Evolutionary conservation across 345 rosid species (phyloP), one percentile per base, ranked within the genome.

Genomic region (Eucalyptus marginata): DNA sequence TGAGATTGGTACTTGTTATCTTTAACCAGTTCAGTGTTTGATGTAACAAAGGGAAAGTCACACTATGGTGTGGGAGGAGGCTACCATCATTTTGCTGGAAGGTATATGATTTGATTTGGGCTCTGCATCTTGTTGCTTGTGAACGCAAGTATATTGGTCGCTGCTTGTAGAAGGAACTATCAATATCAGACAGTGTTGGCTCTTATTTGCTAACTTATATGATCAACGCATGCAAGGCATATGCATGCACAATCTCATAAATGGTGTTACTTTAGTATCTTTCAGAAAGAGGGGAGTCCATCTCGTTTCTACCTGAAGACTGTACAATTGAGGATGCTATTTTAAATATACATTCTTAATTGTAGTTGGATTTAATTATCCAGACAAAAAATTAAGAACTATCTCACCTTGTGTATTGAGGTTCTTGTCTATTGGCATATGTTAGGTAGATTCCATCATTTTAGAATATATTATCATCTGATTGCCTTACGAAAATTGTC

Each of bases 11-110:
- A 31, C 56, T 20, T 90, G 43, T 49, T 80, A 40, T 43, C 62
- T 90, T 86, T 88, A 83, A 87, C 84, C 94, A 98, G 99, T 88
- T 97, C 99, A 49, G 99, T 97, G 88, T 98, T 96, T 91, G 99
- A 98, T 89, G 99, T 98, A 68, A 94, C 95, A 3, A 96, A 93
- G 93, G 99, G 99, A 89, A 97, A 95, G 91, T 96, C 98, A 58
- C 99, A 97, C 91, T 97, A 97, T 89, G 99, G 99, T 36, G 89
- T 85, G 17, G 98, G 99, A 91, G 99, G 98, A 47, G 93, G 99
- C 90, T 98, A 98, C 93, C 91, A 93, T 90, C 99, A 98, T 93
- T 98, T 98, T 92, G 88, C 98, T 89, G 99, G 98, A 92, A 97
- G 99, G 99, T 96, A 90, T 89, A 91, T 50, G 31, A 24, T 33